phyloP scores from a whole-genome alignment of 2,329 filamentous ascomycete genomes.

The Diaporthe nobilis region DNA sequence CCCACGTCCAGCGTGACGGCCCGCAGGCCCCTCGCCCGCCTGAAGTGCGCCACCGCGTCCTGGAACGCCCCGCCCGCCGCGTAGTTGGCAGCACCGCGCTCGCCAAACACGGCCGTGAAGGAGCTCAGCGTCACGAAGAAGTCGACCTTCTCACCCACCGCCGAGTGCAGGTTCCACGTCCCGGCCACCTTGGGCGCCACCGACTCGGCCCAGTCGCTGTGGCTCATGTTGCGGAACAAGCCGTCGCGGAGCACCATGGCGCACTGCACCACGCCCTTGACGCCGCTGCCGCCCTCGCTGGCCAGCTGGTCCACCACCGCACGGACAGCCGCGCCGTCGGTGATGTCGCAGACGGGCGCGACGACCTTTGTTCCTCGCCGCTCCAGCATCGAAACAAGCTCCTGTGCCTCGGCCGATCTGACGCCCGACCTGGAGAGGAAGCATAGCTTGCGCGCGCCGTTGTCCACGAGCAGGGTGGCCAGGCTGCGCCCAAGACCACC shows the following conservation, averaged over 20 bases:
- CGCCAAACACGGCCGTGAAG: background rate
- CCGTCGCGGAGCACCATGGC: conserved; percentile 65
- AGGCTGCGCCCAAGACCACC: conserved; percentile 18
- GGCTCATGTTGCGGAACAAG: conserved; percentile 66
- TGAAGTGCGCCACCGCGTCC: background rate
- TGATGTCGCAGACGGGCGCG: background rate
- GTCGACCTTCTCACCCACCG: conserved; percentile 50
- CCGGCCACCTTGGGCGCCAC: conserved; percentile 67
- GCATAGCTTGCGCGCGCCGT: conserved; percentile 2
- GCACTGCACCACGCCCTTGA: conserved; percentile 60
- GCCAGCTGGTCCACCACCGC: background rate
- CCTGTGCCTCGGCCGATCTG: background rate
- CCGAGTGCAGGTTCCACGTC: conserved; percentile 67
- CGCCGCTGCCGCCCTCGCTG: background rate
- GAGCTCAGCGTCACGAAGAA: conserved; percentile 21
- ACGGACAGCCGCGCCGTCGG: background rate
- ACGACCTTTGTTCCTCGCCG: background rate
- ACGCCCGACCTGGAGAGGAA: background rate
- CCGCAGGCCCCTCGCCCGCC: background rate
- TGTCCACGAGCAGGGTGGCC: conserved; percentile 17
- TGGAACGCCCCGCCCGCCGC: background rate
- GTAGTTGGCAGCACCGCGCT: background rate
- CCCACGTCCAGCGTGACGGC: background rate
- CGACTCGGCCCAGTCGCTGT: conserved; percentile 58
- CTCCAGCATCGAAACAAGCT: background rate